phyloP scores from a whole-genome alignment of 805 yeast species.

The Lipomyces yamadae region DNA sequence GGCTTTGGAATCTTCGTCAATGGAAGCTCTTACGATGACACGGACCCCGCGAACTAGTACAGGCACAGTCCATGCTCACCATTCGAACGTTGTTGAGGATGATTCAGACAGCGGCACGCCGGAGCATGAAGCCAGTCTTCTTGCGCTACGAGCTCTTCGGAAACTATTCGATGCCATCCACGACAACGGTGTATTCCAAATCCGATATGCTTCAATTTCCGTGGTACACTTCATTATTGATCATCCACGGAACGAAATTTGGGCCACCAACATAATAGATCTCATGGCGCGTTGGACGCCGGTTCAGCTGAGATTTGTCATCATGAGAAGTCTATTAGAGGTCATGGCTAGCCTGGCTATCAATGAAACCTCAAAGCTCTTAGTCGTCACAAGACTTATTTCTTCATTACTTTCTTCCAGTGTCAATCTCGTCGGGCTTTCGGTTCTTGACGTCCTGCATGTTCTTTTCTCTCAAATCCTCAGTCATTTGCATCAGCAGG shows the following conservation, averaged over 20 bases:
- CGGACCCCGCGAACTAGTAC: conserved; percentile 16
- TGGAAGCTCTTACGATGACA: conserved; percentile 1
- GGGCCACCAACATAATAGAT: conserved; percentile 65
- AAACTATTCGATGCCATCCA: conserved; percentile 67
- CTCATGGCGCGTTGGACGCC: conserved; percentile 78
- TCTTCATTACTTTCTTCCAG: conserved; percentile 71
- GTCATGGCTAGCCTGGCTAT: conserved; percentile 30
- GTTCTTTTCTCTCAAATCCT: conserved; percentile 27
- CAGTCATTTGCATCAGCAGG: conserved; percentile 48
- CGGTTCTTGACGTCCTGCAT: conserved; percentile 69
- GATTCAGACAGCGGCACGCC: conserved; percentile 21
- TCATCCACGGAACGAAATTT: conserved; percentile 44
- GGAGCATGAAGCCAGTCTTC: conserved; percentile 11
- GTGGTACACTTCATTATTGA: conserved; percentile 54
- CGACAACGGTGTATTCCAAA: conserved; percentile 53
- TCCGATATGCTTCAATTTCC: conserved; percentile 60
- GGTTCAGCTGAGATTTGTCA: conserved; percentile 72
- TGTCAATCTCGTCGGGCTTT: conserved; percentile 83
- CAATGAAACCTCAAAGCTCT: conserved; percentile 43
- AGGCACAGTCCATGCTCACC: not conserved
- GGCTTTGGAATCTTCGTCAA: not conserved
- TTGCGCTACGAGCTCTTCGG: conserved; percentile 53
- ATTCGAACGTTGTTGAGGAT: not conserved
- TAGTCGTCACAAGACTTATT: conserved; percentile 53
- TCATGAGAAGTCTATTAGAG: conserved; percentile 51